These are phyloP conservation scores for Blastocystis sp. DNA, from an alignment of 352 stramenopile species.

Conservation along the genomic window DNA sequence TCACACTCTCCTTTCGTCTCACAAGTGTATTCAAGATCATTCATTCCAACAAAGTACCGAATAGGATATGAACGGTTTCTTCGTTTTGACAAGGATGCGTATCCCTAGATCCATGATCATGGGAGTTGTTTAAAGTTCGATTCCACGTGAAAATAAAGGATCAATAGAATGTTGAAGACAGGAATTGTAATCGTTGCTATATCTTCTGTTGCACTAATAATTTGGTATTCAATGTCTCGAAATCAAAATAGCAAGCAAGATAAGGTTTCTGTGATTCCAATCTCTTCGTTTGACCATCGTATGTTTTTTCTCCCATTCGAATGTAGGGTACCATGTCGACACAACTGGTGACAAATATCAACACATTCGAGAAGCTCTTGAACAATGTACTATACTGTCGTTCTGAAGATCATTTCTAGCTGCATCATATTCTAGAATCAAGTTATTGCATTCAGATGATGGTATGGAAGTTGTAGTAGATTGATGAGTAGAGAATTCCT, in stretches of 20 bases:
- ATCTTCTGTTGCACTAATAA: neutral
- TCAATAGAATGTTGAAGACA: too few relatives aligned
- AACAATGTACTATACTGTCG: neutral
- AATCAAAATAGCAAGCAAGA: neutral
- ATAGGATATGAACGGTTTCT: neutral
- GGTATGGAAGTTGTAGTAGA: neutral
- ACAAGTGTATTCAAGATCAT: conserved; percentile 8
- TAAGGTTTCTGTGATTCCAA: neutral
- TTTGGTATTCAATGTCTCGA: neutral
- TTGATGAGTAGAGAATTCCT: neutral
- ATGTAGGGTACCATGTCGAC: neutral
- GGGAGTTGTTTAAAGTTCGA: too few relatives aligned
- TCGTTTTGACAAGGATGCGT: conserved; percentile 42
- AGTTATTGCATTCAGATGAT: neutral
- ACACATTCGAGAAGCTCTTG: neutral
- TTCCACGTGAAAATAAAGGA: too few relatives aligned
- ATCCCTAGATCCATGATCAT: neutral
- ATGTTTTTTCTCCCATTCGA: neutral
- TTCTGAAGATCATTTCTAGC: neutral
- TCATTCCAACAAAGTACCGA: neutral
- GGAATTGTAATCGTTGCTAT: neutral
- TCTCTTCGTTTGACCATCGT: neutral
- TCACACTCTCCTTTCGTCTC: neutral
- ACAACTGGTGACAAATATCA: conserved; percentile 14
- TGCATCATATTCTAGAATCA: neutral